These are phyloP conservation scores for Litsea cubeba DNA, from an alignment of 164 flowering plant genomes.

Conservation along the genomic window DNA sequence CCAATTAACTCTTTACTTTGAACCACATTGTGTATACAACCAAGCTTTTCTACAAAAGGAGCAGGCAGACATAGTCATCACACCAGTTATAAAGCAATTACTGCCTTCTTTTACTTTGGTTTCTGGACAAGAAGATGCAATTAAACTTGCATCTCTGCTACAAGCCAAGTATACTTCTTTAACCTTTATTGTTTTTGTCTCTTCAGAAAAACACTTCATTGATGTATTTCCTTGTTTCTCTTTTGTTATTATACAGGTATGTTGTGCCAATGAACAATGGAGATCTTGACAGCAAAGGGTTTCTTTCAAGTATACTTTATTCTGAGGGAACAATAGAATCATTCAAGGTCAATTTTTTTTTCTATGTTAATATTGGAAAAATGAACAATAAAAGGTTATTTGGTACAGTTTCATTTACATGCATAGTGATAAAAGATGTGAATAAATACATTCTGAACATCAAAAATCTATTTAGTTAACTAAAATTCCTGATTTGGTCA, in stretches of 20 bases:
- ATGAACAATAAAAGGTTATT: not conserved
- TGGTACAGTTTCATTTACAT: too few species aligned
- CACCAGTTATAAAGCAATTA: slow-evolving; percentile 88
- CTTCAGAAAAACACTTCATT: not conserved
- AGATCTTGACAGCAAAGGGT: slow-evolving; percentile 76
- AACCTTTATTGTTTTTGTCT: not conserved
- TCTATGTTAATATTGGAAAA: not conserved
- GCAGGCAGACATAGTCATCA: slow-evolving; percentile 74
- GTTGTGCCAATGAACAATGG: slow-evolving; percentile 91
- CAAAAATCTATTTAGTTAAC: too few species aligned
- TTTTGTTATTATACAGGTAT: slow-evolving; percentile 39
- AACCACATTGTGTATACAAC: slow-evolving; percentile 89
- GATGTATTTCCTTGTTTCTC: not conserved
- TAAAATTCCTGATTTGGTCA: too few species aligned
- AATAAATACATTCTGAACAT: too few species aligned
- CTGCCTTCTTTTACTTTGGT: slow-evolving; percentile 77
- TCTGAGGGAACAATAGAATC: slow-evolving; percentile 74
- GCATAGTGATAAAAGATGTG: too few species aligned
- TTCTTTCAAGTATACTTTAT: slow-evolving; percentile 54
- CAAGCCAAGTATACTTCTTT: slow-evolving; percentile 55
- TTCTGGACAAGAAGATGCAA: slow-evolving; percentile 97
- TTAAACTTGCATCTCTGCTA: slow-evolving; percentile 71
- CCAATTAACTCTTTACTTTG: slow-evolving; percentile 66
- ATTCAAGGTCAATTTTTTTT: slow-evolving; percentile 50
- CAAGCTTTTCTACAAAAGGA: slow-evolving; percentile 43